phyloP scores from a whole-genome alignment of 257 asterid genomes.

The Nicotiana noctiflora region DNA sequence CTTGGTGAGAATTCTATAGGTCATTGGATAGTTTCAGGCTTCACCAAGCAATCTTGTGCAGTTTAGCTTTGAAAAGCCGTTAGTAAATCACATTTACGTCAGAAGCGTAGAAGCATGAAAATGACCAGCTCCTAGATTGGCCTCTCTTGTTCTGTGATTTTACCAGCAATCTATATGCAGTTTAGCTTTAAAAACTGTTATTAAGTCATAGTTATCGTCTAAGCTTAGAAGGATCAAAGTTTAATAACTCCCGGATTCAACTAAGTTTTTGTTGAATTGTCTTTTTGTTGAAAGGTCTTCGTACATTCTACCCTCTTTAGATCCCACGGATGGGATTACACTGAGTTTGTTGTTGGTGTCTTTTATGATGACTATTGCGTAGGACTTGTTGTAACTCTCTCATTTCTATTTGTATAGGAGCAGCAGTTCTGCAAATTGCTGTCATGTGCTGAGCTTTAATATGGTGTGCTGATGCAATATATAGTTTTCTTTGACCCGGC shows the following conservation, averaged over 20 bases:
- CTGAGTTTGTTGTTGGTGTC: neutral
- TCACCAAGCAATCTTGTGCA: neutral
- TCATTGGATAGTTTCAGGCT: neutral
- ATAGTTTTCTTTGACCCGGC: neutral
- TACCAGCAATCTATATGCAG: neutral
- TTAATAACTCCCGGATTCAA: neutral
- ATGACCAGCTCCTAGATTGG: neutral
- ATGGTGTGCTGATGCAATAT: constrained; percentile 1
- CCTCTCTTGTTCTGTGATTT: neutral
- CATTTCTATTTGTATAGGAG: constrained; percentile 2
- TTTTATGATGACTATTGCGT: neutral
- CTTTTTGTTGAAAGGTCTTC: neutral
- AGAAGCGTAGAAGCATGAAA: neutral
- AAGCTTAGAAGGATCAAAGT: neutral
- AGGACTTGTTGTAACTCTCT: neutral
- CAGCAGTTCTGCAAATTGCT: neutral
- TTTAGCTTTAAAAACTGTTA: neutral
- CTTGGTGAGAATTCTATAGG: neutral
- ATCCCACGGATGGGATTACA: no score
- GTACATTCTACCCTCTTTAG: no score
- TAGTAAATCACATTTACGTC: neutral
- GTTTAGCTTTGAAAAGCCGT: neutral
- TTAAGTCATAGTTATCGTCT: neutral
- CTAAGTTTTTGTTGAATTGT: neutral
- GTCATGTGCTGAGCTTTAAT: neutral